These are phyloP conservation scores for Chalciporus piperatus DNA, from an alignment of 768 basidiomycete species.

Conservation along the genomic window DNA sequence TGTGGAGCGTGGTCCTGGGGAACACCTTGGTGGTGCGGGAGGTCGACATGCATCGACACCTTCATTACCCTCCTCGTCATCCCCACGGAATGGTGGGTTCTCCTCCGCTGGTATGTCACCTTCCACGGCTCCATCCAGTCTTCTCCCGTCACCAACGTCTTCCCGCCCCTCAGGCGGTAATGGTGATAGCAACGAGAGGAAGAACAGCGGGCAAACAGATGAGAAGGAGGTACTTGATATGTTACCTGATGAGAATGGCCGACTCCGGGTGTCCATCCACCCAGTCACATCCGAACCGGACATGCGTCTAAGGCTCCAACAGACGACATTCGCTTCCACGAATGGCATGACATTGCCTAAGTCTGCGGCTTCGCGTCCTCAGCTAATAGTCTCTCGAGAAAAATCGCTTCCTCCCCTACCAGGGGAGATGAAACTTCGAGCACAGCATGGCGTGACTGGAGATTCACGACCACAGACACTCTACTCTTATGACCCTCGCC, in stretches of 20 bases:
- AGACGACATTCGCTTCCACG: constrained; percentile 33
- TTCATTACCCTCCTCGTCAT: constrained; percentile 59
- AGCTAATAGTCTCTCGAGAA: constrained; percentile 45
- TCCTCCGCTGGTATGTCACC: constrained; percentile 67
- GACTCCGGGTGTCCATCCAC: constrained; percentile 43
- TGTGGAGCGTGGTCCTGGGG: constrained; percentile 56
- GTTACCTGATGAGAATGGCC: constrained; percentile 33
- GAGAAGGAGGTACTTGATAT: constrained; percentile 40
- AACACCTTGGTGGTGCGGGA: constrained; percentile 39
- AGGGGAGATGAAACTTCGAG: constrained; percentile 45
- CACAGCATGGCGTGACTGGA: constrained; percentile 30
- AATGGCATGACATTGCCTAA: constrained; percentile 31
- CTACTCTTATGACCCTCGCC: constrained; percentile 58
- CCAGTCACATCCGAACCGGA: constrained; percentile 62
- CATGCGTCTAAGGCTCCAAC: constrained; percentile 48
- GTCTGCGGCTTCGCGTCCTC: constrained; percentile 10
- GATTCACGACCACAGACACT: constrained; percentile 65
- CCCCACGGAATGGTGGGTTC: constrained; percentile 51
- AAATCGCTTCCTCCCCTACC: constrained; percentile 81
- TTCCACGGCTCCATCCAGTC: constrained; percentile 71
- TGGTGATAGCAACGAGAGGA: constrained; percentile 46
- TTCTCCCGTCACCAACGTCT: constrained; percentile 72
- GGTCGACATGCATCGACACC: constrained; percentile 67
- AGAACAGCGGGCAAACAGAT: constrained; percentile 40
- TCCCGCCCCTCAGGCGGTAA: constrained; percentile 62